Conservation (phyloP, 2,329 filamentous ascomycete species). For the Diplodia sapinea region DNA sequence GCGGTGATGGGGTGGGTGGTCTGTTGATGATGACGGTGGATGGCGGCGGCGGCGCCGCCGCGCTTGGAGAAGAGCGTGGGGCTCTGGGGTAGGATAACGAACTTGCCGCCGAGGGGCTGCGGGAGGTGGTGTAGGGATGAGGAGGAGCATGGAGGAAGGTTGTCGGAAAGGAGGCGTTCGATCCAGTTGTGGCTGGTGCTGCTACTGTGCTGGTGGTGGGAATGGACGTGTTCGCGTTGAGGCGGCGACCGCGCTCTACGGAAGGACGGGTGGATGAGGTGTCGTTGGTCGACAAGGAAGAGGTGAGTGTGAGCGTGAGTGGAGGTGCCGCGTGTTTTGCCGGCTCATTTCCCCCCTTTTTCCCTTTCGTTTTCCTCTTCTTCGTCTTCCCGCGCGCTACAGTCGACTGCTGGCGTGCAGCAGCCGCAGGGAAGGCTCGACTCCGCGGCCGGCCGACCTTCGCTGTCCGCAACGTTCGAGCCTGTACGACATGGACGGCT, state of each 20-base stretch:
- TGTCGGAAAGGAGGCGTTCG: background rate
- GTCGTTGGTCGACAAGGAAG: background rate
- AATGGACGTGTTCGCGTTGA: background rate
- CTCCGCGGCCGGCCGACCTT: background rate
- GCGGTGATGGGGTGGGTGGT: slow-evolving; percentile 6
- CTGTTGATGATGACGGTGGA: background rate
- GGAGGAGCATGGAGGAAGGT: background rate
- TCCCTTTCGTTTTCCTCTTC: slow-evolving; percentile 5
- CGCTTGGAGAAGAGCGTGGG: background rate
- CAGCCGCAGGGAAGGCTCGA: background rate
- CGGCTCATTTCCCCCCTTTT: background rate
- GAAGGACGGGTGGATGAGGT: slow-evolving; percentile 5
- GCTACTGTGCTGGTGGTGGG: background rate
- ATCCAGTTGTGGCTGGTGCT: background rate
- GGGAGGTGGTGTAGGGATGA: background rate
- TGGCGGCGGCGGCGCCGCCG: slow-evolving; percentile 26
- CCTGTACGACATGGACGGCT: background rate
- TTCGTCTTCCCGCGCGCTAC: background rate
- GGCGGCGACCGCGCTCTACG: background rate
- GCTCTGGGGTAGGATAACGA: background rate
- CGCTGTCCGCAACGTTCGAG: background rate
- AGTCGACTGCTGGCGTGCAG: background rate
- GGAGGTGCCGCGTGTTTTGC: background rate
- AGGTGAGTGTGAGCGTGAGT: slow-evolving; percentile 11
- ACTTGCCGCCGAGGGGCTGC: background rate